These are phyloP conservation scores for Fusarium sp. DNA, from an alignment of 2,329 filamentous ascomycete species.

Conservation along the genomic window DNA sequence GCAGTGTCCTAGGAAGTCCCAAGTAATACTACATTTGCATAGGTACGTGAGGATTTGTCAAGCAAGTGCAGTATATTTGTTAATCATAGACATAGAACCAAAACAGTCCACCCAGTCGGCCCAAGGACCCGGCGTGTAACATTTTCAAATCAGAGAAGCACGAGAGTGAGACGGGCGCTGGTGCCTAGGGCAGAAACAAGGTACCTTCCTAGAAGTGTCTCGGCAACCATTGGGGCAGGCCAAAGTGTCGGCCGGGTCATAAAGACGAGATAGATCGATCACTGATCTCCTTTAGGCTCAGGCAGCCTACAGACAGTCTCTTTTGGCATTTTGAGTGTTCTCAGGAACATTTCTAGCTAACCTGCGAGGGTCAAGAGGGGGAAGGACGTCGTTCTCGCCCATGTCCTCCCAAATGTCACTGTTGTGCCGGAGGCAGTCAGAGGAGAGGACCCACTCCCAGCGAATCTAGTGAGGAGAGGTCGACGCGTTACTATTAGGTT, in stretches of 20 bases:
- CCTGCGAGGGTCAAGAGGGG: not conserved
- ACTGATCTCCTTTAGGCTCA: accelerated
- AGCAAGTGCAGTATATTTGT: too few relatives aligned
- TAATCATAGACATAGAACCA: too few relatives aligned
- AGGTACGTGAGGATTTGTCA: too few relatives aligned
- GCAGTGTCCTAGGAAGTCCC: too few relatives aligned
- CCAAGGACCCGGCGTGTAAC: too few relatives aligned
- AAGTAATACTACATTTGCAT: too few relatives aligned
- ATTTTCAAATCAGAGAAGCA: too few relatives aligned
- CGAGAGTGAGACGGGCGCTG: not conserved
- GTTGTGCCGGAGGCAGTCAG: not conserved
- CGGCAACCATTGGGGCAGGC: not conserved
- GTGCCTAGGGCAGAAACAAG: not conserved
- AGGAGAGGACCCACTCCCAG: not conserved
- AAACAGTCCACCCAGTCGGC: too few relatives aligned
- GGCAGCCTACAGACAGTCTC: too few relatives aligned
- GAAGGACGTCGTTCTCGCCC: not conserved
- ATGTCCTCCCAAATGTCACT: not conserved
- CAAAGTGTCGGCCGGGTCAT: not conserved
- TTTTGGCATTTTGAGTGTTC: not conserved
- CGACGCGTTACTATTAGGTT: too few relatives aligned
- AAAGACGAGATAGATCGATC: not conserved
- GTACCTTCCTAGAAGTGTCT: not conserved
- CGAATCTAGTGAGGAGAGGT: not conserved
- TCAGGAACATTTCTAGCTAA: not conserved